These are phyloP conservation scores for Fusarium newnesense DNA, from an alignment of 2,329 filamentous ascomycete species.

Conservation along the genomic window DNA sequence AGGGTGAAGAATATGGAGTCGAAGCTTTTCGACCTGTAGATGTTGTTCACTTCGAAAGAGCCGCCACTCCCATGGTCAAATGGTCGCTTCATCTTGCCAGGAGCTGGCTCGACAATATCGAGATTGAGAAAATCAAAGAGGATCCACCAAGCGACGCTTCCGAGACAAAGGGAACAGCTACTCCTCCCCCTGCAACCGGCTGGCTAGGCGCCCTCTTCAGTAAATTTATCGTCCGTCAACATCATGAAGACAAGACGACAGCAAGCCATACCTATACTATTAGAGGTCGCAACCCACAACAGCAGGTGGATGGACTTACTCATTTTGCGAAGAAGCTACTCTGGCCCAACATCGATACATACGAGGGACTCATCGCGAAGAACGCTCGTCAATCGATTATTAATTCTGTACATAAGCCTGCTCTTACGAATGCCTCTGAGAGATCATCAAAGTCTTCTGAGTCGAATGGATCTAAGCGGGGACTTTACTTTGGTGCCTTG, in stretches of 20 bases:
- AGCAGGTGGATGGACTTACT: conserved; percentile 69
- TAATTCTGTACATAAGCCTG: conserved; percentile 42
- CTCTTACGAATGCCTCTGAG: conserved; percentile 37
- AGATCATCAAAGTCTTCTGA: conserved; percentile 45
- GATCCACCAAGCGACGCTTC: conserved; percentile 5
- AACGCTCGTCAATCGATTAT: conserved; percentile 56
- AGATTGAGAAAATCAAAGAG: conserved; percentile 59
- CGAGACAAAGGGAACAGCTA: conserved; percentile 12
- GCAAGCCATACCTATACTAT: conserved; percentile 58
- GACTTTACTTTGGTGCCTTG: conserved; percentile 60
- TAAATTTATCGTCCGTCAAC: conserved; percentile 59
- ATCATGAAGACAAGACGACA: conserved; percentile 51
- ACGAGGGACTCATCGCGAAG: conserved; percentile 59
- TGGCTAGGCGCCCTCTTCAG: conserved; percentile 70
- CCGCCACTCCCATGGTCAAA: conserved; percentile 69
- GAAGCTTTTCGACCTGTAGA: conserved; percentile 65
- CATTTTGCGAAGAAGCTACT: conserved; percentile 71
- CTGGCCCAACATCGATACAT: conserved; percentile 70
- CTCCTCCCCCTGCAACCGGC: conserved; percentile 29
- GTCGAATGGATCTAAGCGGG: conserved; percentile 50
- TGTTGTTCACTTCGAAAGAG: conserved; percentile 69
- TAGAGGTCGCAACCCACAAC: conserved; percentile 64
- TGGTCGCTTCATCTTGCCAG: conserved; percentile 74
- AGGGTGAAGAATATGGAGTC: conserved; percentile 66
- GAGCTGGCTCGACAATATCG: conserved; percentile 75